Percentiles rank a stretch among this genome's conserved stretches.
Evolutionary conservation across 2,329 filamentous ascomycete species (phyloP).

Genomic region (Cladosporium sp.): DNA sequence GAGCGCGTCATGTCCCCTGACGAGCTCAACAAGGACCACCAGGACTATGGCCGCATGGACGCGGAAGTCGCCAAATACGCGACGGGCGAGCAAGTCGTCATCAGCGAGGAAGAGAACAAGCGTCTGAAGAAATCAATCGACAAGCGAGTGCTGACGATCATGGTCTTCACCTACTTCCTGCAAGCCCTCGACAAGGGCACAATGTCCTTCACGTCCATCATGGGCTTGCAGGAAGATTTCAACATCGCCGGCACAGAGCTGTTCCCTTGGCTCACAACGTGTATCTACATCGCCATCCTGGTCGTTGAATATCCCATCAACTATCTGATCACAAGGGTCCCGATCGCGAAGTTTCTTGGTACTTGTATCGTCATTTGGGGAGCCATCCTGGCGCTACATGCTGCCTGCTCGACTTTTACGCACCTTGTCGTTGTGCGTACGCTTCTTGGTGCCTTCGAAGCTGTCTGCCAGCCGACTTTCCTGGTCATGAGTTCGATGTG

Average conservation of each 20-base stretch:
- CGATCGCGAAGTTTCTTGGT: conserved; percentile 58
- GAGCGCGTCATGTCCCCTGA: conserved; percentile 46
- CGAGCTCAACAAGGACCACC: conserved; percentile 46
- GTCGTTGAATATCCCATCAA: conserved; percentile 69
- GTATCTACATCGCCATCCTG: conserved; percentile 69
- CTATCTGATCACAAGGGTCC: conserved; percentile 57
- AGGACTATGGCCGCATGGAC: conserved; percentile 60
- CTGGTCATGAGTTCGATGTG: conserved; percentile 65
- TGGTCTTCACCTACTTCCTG: conserved; percentile 71
- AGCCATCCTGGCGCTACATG: conserved; percentile 55
- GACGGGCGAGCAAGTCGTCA: conserved; percentile 50
- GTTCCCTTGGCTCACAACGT: conserved; percentile 69
- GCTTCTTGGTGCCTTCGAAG: conserved; percentile 67
- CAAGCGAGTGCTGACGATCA: conserved; percentile 62
- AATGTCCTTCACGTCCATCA: conserved; percentile 59
- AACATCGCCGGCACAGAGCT: conserved; percentile 42
- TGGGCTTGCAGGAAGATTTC: conserved; percentile 51
- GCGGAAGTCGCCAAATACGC: conserved; percentile 68
- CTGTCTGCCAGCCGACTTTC: conserved; percentile 65
- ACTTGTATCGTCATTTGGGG: conserved; percentile 65
- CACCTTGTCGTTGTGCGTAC: conserved; percentile 59
- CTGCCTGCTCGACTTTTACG: conserved; percentile 57
- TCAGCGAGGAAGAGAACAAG: conserved; percentile 57
- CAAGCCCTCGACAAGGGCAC: conserved; percentile 67
- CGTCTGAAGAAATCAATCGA: conserved; percentile 64